Evolutionary conservation across 192 early-diverging fungal genomes (phyloP), one percentile per base, ranked within the genome.

Genomic region (Coemansia sp.): DNA sequence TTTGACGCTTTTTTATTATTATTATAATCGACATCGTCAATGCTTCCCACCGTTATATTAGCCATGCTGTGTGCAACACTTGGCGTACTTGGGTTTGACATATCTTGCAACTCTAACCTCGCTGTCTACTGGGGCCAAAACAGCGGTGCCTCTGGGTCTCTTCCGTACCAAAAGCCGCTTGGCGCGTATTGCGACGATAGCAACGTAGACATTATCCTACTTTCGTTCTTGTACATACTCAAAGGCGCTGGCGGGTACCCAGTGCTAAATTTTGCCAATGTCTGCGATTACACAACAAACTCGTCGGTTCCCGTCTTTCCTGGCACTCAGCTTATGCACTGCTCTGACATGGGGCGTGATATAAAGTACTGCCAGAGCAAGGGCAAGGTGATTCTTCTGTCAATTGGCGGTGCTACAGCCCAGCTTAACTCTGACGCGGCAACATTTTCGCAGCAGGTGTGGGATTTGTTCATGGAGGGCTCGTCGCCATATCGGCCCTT

Each of bases 381-480:
- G 61, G 92, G 92, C 24, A 93, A 92, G 66, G 87, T 88, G 27
- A 61, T 93, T 39, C 65, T 95, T 12, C 75, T 95, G 13, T 90
- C 90, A 0, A 86, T 95, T 30, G 90, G 92, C 63, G 90, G 88
- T 40, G 87, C 89, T 7, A 80, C 88, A 2, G 90, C 89, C 16
- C 70, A 83, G 30, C 86, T 92, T 32, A 69, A 73, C 16, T 84
- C 76, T 8, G 87, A 89, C 65, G 89, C 78, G 20, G 77, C 52
- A 2, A 82, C 78, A 22, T 88, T 92, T 70, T 92, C 94, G 1
- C 65, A 86, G 35, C 88, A 89, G 43, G 79, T 95, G 24, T 94
- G 89, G 88, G 86, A 94, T 64, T 64, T 91, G 30, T 94, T 94
- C 65, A 76, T 92, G 63, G 89, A 86, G 16, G 91, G 92, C 1